Base-by-base conservation (phyloP, 257 asterid species). In the Marsdenia floribunda region DNA sequence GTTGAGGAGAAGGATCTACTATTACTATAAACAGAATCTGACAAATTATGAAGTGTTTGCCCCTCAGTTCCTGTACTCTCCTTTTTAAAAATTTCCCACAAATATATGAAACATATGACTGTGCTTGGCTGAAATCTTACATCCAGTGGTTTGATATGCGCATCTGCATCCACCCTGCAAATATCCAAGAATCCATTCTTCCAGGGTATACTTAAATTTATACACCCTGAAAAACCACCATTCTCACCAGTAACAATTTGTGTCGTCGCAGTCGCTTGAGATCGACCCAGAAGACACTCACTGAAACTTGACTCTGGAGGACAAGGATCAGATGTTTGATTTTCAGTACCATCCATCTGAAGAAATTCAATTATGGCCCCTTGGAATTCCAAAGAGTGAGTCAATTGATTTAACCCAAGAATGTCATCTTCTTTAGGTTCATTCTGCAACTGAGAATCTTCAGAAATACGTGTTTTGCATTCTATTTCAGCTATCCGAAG, bases 181-280 rank as follows among this genome's bases (percentile, higher is more conserved):
- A 87, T 87, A 80, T 92, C 96, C 73, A 95, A 78, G 72, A 98
- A 88, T 71, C 99, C 98, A 83, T 91, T 90, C 83, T 90, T 88
- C 99, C 97, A 95, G 65, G 98, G 99, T 82, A 95, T 88, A 80
- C 89, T 87, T 71, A 91, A 77, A 83, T 85, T 90, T 16, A 95
- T 87, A 71, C 76, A 83, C 83, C 99, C 99, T 4, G 98, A 91
- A 83, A 95, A 90, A 10, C 97, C 98, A 53, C 86, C 96, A 47
- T 81, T 82, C 79, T 89, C 87, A 73, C 98, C 97, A 26, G 90
- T 83, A 75, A 95, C 79, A 68, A 92, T 71, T 9, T 90, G 83
- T 64, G 86, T 84, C 81, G 73, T 84, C 63, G 87, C 84, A 73
- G 82, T 86, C 47, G 88, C 79, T 70, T 87, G 84, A 70, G 79